These are phyloP conservation scores for Rutidosis leptorrhynchoides DNA, from an alignment of 129 eudicot species.

Conservation along the genomic window DNA sequence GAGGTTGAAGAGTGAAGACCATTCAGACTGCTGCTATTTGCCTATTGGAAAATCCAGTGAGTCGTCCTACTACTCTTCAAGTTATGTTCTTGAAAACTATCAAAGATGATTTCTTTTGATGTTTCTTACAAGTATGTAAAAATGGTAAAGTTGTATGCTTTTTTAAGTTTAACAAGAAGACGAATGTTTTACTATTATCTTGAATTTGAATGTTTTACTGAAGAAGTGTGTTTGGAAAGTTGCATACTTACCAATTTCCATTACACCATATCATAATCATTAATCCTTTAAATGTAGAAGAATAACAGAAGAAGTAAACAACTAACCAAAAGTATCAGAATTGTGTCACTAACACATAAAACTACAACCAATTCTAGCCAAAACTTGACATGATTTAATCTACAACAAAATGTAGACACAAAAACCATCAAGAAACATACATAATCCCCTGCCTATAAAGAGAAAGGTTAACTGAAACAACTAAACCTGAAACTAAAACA, in stretches of 20 bases:
- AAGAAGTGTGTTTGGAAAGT: not conserved
- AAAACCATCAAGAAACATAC: conserved; percentile 63
- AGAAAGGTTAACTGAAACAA: conserved; percentile 58
- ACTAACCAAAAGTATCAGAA: conserved; percentile 7
- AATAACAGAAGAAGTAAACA: not conserved
- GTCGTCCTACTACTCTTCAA: conserved; percentile 59
- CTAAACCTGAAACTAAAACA: conserved; percentile 56
- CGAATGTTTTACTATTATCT: not conserved
- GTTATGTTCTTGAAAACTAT: conserved; percentile 66
- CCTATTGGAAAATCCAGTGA: conserved; percentile 53
- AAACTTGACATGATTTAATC: conserved; percentile 14
- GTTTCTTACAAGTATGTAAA: conserved; percentile 7
- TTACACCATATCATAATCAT: not conserved
- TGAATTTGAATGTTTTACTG: conserved; percentile 3
- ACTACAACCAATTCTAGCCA: conserved; percentile 21
- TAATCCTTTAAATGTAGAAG: not conserved
- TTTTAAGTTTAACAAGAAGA: conserved; percentile 1
- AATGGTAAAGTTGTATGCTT: conserved; percentile 10
- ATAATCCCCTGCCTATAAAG: conserved; percentile 67
- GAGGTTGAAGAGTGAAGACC: conserved; percentile 57
- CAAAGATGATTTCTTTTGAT: conserved; percentile 34
- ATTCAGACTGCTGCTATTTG: conserved; percentile 58
- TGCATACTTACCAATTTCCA: not conserved
- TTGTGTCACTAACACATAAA: conserved; percentile 29
- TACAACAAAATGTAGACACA: conserved; percentile 18